phyloP scores from a whole-genome alignment of 1,139 yeast genomes.

The Suhomyces chickasaworum region DNA sequence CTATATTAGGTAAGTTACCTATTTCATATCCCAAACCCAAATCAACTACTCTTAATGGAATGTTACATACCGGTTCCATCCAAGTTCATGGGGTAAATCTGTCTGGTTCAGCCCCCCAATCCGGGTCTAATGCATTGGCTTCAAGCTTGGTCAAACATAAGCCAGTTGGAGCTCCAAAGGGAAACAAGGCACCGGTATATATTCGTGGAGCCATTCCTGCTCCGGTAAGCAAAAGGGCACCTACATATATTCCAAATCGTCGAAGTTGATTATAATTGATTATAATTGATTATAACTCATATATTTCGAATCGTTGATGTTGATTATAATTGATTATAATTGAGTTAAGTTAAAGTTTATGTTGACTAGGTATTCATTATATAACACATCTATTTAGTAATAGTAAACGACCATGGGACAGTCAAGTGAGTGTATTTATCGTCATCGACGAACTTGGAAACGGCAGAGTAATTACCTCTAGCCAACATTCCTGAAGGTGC shows the following conservation, averaged over 20 bases:
- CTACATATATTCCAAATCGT: constrained; percentile 9
- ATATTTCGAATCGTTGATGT: too few relatives aligned
- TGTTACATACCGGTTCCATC: too few relatives aligned
- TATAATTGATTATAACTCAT: too few relatives aligned
- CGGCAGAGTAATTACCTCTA: constrained; percentile 81
- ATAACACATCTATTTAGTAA: constrained; percentile 48
- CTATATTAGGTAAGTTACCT: neutral
- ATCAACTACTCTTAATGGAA: too few relatives aligned
- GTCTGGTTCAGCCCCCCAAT: too few relatives aligned
- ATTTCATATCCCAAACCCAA: neutral
- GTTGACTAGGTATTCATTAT: too few relatives aligned
- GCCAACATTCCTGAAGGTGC: constrained; percentile 92
- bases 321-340: too few relatives aligned
- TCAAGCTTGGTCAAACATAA: too few relatives aligned
- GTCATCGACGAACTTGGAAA: constrained; percentile 84
- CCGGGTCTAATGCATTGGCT: too few relatives aligned
- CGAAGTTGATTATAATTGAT: too few relatives aligned
- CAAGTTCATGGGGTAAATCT: too few relatives aligned
- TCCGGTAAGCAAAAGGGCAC: constrained; percentile 3
- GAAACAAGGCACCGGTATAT: constrained; percentile 7
- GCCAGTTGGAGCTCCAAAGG: neutral
- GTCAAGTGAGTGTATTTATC: constrained; percentile 75
- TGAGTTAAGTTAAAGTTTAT: too few relatives aligned
- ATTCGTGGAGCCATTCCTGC: neutral
- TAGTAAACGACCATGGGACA: constrained; percentile 85